Evolutionary conservation across 768 basidiomycete genomes (phyloP).

Genomic region (Lactarius quietus): DNA sequence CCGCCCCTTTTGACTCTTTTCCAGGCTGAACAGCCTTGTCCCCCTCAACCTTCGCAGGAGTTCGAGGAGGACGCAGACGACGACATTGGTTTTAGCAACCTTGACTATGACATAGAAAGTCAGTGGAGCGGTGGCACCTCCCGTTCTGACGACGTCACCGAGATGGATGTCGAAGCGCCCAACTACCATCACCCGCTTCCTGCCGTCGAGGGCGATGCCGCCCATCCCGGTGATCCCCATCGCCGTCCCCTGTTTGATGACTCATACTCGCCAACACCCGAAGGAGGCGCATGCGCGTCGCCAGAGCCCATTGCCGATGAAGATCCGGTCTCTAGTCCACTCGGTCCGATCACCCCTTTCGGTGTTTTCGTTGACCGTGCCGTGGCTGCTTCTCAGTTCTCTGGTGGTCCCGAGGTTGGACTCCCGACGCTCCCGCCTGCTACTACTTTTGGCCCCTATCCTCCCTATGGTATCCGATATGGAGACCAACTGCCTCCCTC

Average conservation of each 20-base stretch:
- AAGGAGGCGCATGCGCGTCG: slow-evolving; percentile 55
- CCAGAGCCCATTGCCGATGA: slow-evolving; percentile 49
- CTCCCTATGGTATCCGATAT: slow-evolving; percentile 29
- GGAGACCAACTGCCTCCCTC: slow-evolving; percentile 26
- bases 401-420: slow-evolving; percentile 4
- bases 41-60: slow-evolving; percentile 19
- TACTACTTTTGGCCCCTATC: slow-evolving; percentile 16
- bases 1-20: slow-evolving; percentile 55
- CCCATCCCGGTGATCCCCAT: neutral
- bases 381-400: slow-evolving; percentile 41
- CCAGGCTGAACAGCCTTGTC: slow-evolving; percentile 9
- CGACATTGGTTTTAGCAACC: slow-evolving; percentile 43
- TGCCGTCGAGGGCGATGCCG: slow-evolving; percentile 2
- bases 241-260: slow-evolving; percentile 34
- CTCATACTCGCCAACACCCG: slow-evolving; percentile 59
- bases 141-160: slow-evolving; percentile 29
- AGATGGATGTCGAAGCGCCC: slow-evolving; percentile 34
- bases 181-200: slow-evolving; percentile 16
- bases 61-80: slow-evolving; percentile 40
- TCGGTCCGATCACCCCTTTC: slow-evolving; percentile 74
- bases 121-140: slow-evolving; percentile 39
- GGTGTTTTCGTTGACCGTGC: slow-evolving; percentile 72
- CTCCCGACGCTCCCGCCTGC: slow-evolving; percentile 11
- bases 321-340: slow-evolving; percentile 61
- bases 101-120: slow-evolving; percentile 39